Evolutionary conservation across 78 protist genomes (phyloP).

Genomic region (Dictyostelium purpureum): DNA sequence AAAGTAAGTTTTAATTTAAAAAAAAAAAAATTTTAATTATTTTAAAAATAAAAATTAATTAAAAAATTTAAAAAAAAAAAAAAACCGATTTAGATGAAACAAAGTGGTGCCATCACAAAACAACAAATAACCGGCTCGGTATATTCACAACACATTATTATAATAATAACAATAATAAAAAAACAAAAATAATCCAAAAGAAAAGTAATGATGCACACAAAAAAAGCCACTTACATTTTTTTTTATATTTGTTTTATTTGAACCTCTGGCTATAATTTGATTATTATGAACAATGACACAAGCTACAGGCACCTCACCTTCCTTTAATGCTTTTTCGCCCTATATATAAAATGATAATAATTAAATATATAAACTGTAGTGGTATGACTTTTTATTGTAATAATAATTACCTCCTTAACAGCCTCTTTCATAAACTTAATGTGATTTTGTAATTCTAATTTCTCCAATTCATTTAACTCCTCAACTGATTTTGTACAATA

Average conservation of each 20-base stretch:
- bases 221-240: constrained; percentile 31
- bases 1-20: background rate
- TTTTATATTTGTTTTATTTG: constrained; percentile 69
- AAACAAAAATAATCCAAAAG: too few relatives aligned
- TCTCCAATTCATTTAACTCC: background rate
- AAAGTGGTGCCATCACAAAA: background rate
- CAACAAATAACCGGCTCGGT: too few relatives aligned
- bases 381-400: background rate
- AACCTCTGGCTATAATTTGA: constrained; percentile 29
- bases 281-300: constrained; percentile 61
- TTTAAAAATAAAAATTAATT: too few relatives aligned
- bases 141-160: too few relatives aligned
- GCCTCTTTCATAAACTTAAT: background rate
- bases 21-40: too few relatives aligned
- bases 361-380: background rate
- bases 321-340: constrained; percentile 50
- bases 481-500: background rate
- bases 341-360: background rate
- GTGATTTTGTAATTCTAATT: background rate
- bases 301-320: constrained; percentile 74
- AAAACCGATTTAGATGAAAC: too few relatives aligned
- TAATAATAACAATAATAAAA: background rate
- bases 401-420: background rate
- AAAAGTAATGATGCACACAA: too few relatives aligned
- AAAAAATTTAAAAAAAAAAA: too few relatives aligned